Conservation (phyloP, 2,329 filamentous ascomycete genomes). For the Aspergillus alliaceus region DNA sequence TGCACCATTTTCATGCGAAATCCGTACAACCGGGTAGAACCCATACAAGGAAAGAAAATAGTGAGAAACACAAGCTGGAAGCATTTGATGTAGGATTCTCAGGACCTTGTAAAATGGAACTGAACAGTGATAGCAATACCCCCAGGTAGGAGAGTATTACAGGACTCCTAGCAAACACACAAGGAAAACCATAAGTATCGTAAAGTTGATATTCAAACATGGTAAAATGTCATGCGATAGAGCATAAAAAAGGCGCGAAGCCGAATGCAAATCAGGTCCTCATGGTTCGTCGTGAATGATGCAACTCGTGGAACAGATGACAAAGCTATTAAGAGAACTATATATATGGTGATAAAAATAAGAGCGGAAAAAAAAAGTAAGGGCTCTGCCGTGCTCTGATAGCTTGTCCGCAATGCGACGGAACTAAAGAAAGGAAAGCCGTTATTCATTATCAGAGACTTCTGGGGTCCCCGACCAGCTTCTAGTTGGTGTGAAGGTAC, state of each 20-base stretch:
- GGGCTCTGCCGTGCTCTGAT: neutral
- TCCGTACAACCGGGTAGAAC: neutral
- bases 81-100: neutral
- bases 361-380: no score
- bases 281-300: constrained; percentile 20
- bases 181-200: neutral
- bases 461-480: constrained; percentile 31
- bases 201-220: constrained; percentile 6
- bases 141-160: neutral
- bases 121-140: neutral
- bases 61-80: neutral
- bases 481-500: constrained; percentile 22
- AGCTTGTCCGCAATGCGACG: neutral
- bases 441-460: constrained; percentile 32
- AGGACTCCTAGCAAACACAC: neutral
- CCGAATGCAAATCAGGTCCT: constrained; percentile 19
- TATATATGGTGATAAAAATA: constrained; percentile 8
- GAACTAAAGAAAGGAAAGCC: neutral
- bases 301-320: constrained; percentile 5
- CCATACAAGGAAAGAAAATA: neutral
- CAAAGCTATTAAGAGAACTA: constrained; percentile 7
- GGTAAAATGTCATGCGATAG: constrained; percentile 11
- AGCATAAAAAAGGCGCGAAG: constrained; percentile 20
- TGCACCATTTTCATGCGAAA: neutral
- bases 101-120: neutral